These are phyloP conservation scores for Daldinia loculata DNA, from an alignment of 495 filamentous ascomycete genomes.

Conservation along the genomic window DNA sequence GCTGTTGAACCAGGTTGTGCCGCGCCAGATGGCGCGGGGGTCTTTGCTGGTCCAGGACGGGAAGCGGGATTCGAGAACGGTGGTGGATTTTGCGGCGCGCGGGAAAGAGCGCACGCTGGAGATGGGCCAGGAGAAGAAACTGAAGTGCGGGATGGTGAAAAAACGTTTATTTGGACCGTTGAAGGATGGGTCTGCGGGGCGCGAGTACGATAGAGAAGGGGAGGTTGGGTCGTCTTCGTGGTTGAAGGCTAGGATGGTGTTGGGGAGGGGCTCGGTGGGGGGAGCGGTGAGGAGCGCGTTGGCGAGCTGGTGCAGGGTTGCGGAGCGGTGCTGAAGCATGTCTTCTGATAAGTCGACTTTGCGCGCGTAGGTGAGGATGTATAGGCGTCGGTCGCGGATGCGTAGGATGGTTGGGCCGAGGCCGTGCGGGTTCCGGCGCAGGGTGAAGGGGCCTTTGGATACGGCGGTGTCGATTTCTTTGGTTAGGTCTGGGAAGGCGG, in stretches of 20 bases:
- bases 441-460: slow-evolving; percentile 54
- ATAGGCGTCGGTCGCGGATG: slow-evolving; percentile 57
- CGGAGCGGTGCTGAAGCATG: slow-evolving; percentile 52
- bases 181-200: slow-evolving; percentile 55
- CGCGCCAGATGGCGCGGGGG: slow-evolving; percentile 75
- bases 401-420: slow-evolving; percentile 53
- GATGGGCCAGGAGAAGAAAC: slow-evolving; percentile 77
- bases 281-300: slow-evolving; percentile 57
- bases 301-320: slow-evolving; percentile 51
- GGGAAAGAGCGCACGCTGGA: slow-evolving; percentile 66
- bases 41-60: slow-evolving; percentile 55
- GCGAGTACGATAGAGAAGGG: slow-evolving; percentile 46
- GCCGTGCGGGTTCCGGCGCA: slow-evolving; percentile 49
- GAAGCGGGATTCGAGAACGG: slow-evolving; percentile 47
- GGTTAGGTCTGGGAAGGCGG: slow-evolving; percentile 56
- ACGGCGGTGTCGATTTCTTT: slow-evolving; percentile 57
- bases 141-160: slow-evolving; percentile 84
- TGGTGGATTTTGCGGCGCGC: slow-evolving; percentile 59
- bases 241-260: slow-evolving; percentile 64
- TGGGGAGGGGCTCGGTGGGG: slow-evolving; percentile 56
- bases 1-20: slow-evolving; percentile 62
- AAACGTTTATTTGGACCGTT: slow-evolving; percentile 51
- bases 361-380: slow-evolving; percentile 56
- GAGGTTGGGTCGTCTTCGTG: slow-evolving; percentile 47
- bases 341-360: slow-evolving; percentile 48